Base-by-base conservation (phyloP, 1,284 basidiomycete species). In the Bondarzewia mesenterica region DNA sequence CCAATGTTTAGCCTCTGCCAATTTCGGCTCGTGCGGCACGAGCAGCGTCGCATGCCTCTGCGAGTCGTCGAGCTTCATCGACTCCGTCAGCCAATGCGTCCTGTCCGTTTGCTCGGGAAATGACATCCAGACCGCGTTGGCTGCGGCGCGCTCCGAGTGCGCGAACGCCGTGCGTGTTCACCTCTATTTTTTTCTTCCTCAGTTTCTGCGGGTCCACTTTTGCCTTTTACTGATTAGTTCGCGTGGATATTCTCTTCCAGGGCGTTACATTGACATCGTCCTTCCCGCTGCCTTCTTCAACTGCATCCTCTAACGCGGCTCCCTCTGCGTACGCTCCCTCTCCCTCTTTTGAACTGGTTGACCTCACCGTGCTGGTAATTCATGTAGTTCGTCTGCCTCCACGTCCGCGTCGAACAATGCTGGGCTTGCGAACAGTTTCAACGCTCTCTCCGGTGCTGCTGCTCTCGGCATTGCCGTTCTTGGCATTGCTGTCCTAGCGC, bases 41-140 rank as follows among this genome's bases (percentile, higher is more conserved):
- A 58, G 57, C n/a, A 75, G 81, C 58, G 67, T 73, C 57, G 54
- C 51, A 29, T 84, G 81, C 56, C 66, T 82, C 32, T 83, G 81
- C 72, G 65, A 67, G 4, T 66, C 61, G 59, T 4, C 56, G 8
- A 45, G 52, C 7, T 84, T 80, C 61, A 61, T 82, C 57, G 46
- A 54, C 48, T 64, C 63, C 50, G 70, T 72, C 49, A 74, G 73
- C 35, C 6, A 50, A 2, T 83, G 81, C 59, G 72, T 82, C 54
- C 36, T 58, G 48, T 18, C 37, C 1, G 54, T 66, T 18, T 83
- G 81, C 68, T 48, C 55, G 0, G 74, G 74, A 42, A 44, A 44
- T 23, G 78, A 82, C 55, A 65, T 80, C 50, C 37, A 57, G 15
- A 59, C 49, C 20, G 78, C 80, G 15, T 62, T 74, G 41, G 23